phyloP scores from a whole-genome alignment of 2,329 filamentous ascomycete species.

The Penicillium frequentans region DNA sequence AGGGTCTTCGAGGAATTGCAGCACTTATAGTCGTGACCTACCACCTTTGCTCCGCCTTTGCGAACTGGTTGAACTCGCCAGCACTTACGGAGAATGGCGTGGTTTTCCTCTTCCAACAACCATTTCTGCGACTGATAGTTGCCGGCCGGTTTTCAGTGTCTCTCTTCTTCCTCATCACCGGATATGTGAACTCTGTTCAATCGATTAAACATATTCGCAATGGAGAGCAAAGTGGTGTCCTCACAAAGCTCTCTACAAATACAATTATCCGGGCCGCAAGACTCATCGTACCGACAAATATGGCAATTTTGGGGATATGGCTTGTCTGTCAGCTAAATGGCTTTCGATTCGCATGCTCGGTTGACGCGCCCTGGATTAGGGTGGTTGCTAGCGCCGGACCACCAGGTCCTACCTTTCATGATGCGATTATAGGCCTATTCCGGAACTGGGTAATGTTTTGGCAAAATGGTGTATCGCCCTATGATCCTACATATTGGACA shows the following conservation, averaged over 20 bases:
- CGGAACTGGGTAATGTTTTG: conserved; percentile 28
- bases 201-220: conserved; percentile 24
- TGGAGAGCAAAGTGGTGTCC: conserved; percentile 20
- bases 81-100: conserved; percentile 19
- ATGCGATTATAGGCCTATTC: conserved; percentile 17
- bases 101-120: conserved; percentile 24
- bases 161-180: conserved; percentile 32
- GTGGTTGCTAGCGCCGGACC: conserved; percentile 3
- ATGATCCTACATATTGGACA: conserved; percentile 47
- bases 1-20: conserved; percentile 45
- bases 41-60: conserved; percentile 44
- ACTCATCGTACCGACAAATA: conserved; percentile 26
- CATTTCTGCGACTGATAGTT: conserved; percentile 26
- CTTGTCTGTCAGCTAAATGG: conserved; percentile 23
- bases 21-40: conserved; percentile 45
- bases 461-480: conserved; percentile 41
- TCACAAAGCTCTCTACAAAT: conserved; percentile 20
- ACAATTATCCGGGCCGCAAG: conserved; percentile 13
- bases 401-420: conserved; percentile 15
- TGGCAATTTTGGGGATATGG: conserved; percentile 24
- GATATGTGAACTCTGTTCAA: conserved; percentile 31
- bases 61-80: conserved; percentile 42
- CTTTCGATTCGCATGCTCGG: conserved; percentile 20
- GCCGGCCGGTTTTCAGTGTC: conserved; percentile 26
- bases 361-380: conserved; percentile 27